Evolutionary conservation across 176 grass and related monocot species (phyloP), one percentile per base, ranked within the genome.

Genomic region (Luzula sylvatica): DNA sequence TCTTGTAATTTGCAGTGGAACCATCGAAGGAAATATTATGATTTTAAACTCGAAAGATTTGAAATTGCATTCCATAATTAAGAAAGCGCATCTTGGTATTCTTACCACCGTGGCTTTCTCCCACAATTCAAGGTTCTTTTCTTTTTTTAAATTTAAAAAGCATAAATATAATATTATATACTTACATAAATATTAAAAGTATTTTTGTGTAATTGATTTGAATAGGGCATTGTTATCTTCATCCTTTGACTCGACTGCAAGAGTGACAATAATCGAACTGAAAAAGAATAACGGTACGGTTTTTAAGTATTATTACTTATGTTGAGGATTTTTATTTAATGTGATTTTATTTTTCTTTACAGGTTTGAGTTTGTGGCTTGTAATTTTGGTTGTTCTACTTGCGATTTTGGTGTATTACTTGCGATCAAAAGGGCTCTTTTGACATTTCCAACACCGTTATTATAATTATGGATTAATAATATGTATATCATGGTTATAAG

Each of bases 71-170:
- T 23, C 71, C 27, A 73, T 50, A 51, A 82, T 98, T 53, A 98
- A 90, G 67, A 90, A 83, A 65, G 92, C 92, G 23, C 86, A 98
- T 69, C 77, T 98, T 61, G 92, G 92, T 53, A 53, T 83, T 72
- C 56, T 90, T 42, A 98, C 92, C 19, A 61, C 78, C 12, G 52
- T 90, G 23, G 38, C 56, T 29, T 98, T 98, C 66, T 83, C 75
- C 16, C 72, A 77, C 27, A 77, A 98, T 80, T 98, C 86, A 54
- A 77, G 81, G 92, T 90, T 20, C 71, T 50, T 65, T 60, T 48
- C 30, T 35, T 35, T 35, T 35, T 35, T 35, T 35, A 35, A 7
- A 35, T 35, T 35, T 35, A 35, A 35, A 35, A 35, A n/a, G n/a
- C n/a, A n/a, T n/a, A n/a, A n/a, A n/a, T n/a, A n/a, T n/a, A n/a